Evolutionary conservation across 148 eudicot species (phyloP), one percentile per base, ranked within the genome.

Genomic region (Diospyros lotus): DNA sequence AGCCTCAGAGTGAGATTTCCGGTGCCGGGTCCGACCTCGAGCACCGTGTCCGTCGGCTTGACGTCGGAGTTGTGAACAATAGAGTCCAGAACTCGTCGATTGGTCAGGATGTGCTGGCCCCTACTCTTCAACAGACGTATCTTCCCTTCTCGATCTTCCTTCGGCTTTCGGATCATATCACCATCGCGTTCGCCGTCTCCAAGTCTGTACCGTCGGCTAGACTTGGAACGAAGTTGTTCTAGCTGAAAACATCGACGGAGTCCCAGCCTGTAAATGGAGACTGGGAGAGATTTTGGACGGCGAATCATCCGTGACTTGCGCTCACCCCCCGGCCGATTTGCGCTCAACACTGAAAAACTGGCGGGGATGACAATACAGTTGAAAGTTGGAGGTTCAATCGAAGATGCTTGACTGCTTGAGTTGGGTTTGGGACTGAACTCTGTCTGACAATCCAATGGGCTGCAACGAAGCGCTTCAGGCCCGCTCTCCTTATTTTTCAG

Each of bases 21-120:
- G 3, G 98, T 92, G 39, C 98, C 98, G 43, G 98, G 98, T 56
- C 97, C 98, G 58, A 95, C 90, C 81, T 95, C 98, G 28, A 95
- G 83, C 73, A 95, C 94, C 1, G 97, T 95, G 68, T 95, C 98
- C 9, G 80, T 84, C 0, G 85, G 63, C 52, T 78, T 80, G 48
- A 92, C 79, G 15, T 82, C 73, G 14, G 97, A 92, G 70, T 78
- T 86, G 52, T 54, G 78, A 18, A 95, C 90, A 78, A 95, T 95
- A 28, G 98, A n/a, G 12, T 95, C 94, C 6, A 95, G 90, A 42
- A 92, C 78, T 43, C 97, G 86, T 0, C 81, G 80, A 80, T 87
- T 95, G 10, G 91, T 90, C 11, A 92, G 88, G 69, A 95, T 86
- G 78, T 95, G 98, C 75, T 95, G 98, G 3, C 98, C 98, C 85